Evolutionary conservation across 139 green algal genomes (phyloP).

Genomic region (Chlorokybus atmophyticus): DNA sequence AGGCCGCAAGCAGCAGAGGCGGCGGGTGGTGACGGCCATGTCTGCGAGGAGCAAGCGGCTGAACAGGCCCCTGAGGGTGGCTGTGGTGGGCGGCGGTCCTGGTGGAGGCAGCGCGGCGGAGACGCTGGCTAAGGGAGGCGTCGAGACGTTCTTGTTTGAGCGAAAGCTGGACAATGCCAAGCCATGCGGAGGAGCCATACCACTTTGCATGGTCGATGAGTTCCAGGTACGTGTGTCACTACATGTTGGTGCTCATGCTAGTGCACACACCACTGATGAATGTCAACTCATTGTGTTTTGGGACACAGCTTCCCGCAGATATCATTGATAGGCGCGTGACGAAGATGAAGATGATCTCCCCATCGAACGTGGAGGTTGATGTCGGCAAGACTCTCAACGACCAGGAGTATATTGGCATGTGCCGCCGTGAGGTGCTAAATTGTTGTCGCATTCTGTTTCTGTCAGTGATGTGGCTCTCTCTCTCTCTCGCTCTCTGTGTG

Average conservation of each 20-base stretch:
- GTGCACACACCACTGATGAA: not conserved
- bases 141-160: constrained; percentile 93
- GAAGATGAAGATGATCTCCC: constrained; percentile 99
- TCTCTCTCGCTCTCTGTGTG: too few relatives aligned
- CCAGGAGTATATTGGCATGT: constrained; percentile 98
- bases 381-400: constrained; percentile 94
- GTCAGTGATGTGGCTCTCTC: too few relatives aligned
- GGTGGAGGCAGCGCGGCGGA: constrained; percentile 87
- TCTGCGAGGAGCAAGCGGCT: constrained; percentile 35
- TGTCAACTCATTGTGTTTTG: not conserved
- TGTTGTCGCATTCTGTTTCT: too few relatives aligned
- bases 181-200: constrained; percentile 58
- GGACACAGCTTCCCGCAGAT: constrained; percentile 22
- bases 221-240: constrained; percentile 48
- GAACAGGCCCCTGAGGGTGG: constrained; percentile 69
- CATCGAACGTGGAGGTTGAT: constrained; percentile 94
- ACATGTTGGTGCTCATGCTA: not conserved
- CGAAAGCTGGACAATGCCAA: constrained; percentile 98
- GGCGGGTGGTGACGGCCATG: not conserved
- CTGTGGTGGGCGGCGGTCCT: constrained; percentile 89
- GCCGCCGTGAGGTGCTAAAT: constrained; percentile 45
- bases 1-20: too few relatives aligned
- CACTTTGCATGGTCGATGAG: constrained; percentile 98
- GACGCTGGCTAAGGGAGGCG: constrained; percentile 77
- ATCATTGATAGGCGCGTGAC: constrained; percentile 60